A percentile compares a stretch with the other conserved stretches of the same genome.
Conservation (phyloP, 495 filamentous ascomycete genomes). For the Lindgomyces ingoldianus region DNA sequence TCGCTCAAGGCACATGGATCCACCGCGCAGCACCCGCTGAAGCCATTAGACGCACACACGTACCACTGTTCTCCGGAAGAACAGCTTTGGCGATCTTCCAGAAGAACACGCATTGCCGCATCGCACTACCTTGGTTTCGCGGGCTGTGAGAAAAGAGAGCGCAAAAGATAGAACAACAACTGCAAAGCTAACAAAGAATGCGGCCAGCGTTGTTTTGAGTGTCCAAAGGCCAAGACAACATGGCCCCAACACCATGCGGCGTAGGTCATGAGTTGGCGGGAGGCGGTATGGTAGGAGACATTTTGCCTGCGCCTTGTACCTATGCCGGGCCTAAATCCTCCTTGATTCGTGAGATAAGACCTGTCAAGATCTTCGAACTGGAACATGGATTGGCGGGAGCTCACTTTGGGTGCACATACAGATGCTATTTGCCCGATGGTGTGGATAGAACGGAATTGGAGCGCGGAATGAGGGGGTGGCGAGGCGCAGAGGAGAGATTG, state of each 20-base stretch:
- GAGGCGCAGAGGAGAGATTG: neutral
- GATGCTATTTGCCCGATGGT: no score
- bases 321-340: no score
- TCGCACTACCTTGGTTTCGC: no score
- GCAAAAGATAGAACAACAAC: neutral
- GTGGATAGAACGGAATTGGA: no score
- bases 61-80: neutral
- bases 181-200: neutral
- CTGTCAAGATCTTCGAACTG: no score
- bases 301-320: neutral
- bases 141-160: neutral
- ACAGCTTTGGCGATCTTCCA: slow-evolving; percentile 11
- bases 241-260: neutral
- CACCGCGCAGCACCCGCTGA: slow-evolving; percentile 10
- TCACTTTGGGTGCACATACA: no score
- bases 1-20: slow-evolving; percentile 14
- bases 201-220: no score
- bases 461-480: neutral
- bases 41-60: slow-evolving; percentile 1
- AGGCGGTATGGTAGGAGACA: no score
- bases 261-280: neutral
- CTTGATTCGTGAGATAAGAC: no score
- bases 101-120: slow-evolving; percentile 1
- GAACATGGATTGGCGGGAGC: no score
- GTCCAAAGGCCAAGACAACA: neutral